These are phyloP conservation scores for Penicillium italicum DNA, from an alignment of 2,329 filamentous ascomycete species.

Conservation along the genomic window DNA sequence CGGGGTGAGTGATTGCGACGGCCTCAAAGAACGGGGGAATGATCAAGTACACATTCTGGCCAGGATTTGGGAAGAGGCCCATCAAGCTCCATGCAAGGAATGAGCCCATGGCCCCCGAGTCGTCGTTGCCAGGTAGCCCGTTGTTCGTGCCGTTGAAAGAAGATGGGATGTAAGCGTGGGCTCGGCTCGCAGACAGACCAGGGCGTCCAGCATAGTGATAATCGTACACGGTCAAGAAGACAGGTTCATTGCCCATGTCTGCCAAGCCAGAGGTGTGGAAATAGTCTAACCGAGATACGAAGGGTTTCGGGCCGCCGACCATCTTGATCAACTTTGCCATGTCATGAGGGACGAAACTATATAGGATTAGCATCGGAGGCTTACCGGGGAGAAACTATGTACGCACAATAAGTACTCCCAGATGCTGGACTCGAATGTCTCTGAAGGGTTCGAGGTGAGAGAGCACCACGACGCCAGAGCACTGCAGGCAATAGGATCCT, in stretches of 20 bases:
- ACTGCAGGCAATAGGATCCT: conserved; percentile 52
- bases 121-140: conserved; percentile 66
- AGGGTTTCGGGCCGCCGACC: conserved; percentile 57
- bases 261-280: conserved; percentile 60
- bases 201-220: conserved; percentile 66
- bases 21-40: conserved; percentile 62
- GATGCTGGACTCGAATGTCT: conserved; percentile 33
- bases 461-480: conserved; percentile 27
- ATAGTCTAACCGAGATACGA: conserved; percentile 59
- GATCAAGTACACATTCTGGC: conserved; percentile 66
- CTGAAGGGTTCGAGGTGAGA: conserved; percentile 28
- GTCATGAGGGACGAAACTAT: conserved; percentile 51
- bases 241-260: conserved; percentile 62
- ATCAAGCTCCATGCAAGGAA: conserved; percentile 65
- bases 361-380: conserved; percentile 41
- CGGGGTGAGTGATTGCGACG: conserved; percentile 54
- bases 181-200: conserved; percentile 47
- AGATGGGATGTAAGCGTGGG: conserved; percentile 61
- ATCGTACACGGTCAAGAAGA: conserved; percentile 62
- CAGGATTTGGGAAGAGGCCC: conserved; percentile 64
- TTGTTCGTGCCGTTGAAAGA: conserved; percentile 55
- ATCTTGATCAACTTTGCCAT: conserved; percentile 53
- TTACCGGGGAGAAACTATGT: conserved; percentile 46
- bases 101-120: conserved; percentile 64
- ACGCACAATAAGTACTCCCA: conserved; percentile 46